Percentiles rank a stretch among this genome's conserved stretches.
These are phyloP conservation scores for Torulaspora franciscae DNA, from an alignment of 805 yeast species.

Conservation along the genomic window DNA sequence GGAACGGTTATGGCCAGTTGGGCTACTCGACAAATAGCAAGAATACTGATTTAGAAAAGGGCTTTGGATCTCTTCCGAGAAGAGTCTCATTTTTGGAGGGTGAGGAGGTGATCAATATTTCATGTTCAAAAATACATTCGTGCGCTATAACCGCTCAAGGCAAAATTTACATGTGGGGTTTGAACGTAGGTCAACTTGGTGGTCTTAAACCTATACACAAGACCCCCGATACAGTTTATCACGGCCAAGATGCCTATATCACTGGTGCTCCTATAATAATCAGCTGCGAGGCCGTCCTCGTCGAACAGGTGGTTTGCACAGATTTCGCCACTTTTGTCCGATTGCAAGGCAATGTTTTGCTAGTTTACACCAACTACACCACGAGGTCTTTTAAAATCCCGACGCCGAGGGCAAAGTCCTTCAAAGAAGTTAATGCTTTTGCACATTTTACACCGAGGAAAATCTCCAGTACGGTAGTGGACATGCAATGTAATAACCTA, in stretches of 20 bases:
- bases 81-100: slow-evolving; percentile 23
- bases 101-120: slow-evolving; percentile 40
- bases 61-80: slow-evolving; percentile 26
- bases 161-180: slow-evolving; percentile 64
- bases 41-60: slow-evolving; percentile 25
- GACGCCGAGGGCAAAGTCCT: slow-evolving; percentile 28
- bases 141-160: slow-evolving; percentile 49
- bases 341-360: slow-evolving; percentile 53
- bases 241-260: slow-evolving; percentile 39
- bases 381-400: slow-evolving; percentile 48
- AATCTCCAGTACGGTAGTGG: slow-evolving; percentile 29
- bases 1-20: slow-evolving; percentile 60
- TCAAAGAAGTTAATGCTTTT: slow-evolving; percentile 30
- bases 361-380: slow-evolving; percentile 53
- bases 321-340: slow-evolving; percentile 68
- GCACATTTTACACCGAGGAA: slow-evolving; percentile 36
- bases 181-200: slow-evolving; percentile 80
- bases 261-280: slow-evolving; percentile 19
- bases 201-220: slow-evolving; percentile 36
- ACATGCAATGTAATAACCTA: slow-evolving; percentile 30
- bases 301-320: slow-evolving; percentile 56
- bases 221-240: slow-evolving; percentile 42
- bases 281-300: slow-evolving; percentile 28
- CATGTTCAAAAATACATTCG: slow-evolving; percentile 68
- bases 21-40: slow-evolving; percentile 44